These are phyloP conservation scores for Plasmodium inui DNA, from an alignment of 169 alveolate genomes.

Conservation along the genomic window DNA sequence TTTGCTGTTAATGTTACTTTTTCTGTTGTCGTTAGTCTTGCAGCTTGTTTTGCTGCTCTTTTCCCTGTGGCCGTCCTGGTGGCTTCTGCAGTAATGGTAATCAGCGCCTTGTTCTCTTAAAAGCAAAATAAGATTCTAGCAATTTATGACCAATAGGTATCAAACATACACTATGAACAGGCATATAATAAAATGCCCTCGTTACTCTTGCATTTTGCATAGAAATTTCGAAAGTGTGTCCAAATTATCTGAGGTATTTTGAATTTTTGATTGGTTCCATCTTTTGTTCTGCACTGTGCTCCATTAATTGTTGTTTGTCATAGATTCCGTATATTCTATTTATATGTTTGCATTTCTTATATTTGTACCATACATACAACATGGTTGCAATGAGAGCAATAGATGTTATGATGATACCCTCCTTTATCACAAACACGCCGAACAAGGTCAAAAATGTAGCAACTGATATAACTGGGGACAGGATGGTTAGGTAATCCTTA, in stretches of 20 bases:
- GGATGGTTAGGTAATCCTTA: neutral
- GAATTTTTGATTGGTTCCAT: neutral
- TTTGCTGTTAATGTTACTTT: neutral
- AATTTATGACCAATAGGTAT: neutral
- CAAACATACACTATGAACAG: neutral
- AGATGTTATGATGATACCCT: neutral
- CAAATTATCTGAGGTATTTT: neutral
- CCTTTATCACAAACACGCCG: neutral
- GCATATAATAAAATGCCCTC: neutral
- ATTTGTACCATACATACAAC: constrained; percentile 13
- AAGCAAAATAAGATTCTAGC: neutral
- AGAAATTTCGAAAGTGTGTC: neutral
- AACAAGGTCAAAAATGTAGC: neutral
- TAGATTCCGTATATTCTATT: neutral
- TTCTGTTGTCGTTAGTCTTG: neutral
- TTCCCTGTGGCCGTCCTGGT: neutral
- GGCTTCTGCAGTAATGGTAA: neutral
- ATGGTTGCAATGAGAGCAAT: neutral
- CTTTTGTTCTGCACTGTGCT: neutral
- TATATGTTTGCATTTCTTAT: constrained; percentile 5
- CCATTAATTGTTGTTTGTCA: neutral
- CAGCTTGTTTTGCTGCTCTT: no score
- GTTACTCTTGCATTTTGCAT: neutral
- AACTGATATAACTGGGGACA: neutral
- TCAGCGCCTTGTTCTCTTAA: neutral